These are phyloP conservation scores for Colletotrichum tropicale DNA, from an alignment of 2,329 filamentous ascomycete genomes.

Conservation along the genomic window DNA sequence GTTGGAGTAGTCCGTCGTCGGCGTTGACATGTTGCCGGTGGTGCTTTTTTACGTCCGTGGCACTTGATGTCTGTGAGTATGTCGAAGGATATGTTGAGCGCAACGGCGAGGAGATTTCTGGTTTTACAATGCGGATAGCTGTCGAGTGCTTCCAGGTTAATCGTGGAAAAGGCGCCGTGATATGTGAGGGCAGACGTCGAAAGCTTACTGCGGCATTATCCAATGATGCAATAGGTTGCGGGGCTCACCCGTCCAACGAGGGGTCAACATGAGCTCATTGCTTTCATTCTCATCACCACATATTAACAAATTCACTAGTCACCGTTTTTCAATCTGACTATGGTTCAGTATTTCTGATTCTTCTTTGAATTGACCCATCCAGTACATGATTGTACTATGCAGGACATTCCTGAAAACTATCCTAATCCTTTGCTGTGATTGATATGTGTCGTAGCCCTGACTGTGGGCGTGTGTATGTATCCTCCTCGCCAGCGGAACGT, in stretches of 20 bases:
- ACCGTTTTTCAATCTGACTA: background rate
- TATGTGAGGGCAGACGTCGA: background rate
- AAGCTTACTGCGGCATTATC: background rate
- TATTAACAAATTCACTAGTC: background rate
- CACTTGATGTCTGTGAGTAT: background rate
- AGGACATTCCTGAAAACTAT: background rate
- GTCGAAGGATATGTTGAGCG: background rate
- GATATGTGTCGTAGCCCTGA: background rate
- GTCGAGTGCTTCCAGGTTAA: background rate
- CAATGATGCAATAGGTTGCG: background rate
- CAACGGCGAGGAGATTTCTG: background rate
- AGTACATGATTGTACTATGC: background rate
- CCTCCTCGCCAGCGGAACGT: background rate
- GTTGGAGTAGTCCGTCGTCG: conserved; percentile 48
- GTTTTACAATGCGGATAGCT: background rate
- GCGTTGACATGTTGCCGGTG: background rate
- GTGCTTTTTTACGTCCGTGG: background rate
- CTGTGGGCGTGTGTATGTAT: background rate
- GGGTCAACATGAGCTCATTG: background rate
- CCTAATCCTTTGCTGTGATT: background rate
- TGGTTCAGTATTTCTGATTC: background rate
- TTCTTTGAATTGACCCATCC: background rate
- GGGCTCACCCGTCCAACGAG: background rate
- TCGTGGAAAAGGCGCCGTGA: background rate
- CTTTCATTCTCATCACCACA: background rate